phyloP scores from a whole-genome alignment of 2,329 filamentous ascomycete genomes.

The Aspergillus costaricaensis region DNA sequence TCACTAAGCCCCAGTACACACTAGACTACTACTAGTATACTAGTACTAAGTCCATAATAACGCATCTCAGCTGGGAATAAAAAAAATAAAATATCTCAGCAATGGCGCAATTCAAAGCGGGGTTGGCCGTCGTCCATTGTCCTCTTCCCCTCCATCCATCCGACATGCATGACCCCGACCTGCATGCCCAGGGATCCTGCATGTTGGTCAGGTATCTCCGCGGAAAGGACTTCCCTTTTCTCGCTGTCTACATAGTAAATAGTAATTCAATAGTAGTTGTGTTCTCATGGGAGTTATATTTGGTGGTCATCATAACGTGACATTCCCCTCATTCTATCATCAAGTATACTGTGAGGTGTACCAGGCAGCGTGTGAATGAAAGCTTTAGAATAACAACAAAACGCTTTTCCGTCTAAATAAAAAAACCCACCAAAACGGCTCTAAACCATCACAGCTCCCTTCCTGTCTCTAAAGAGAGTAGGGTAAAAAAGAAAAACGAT shows the following conservation, averaged over 20 bases:
- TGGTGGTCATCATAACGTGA: neutral
- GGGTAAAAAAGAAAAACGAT: neutral
- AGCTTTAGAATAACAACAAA: neutral
- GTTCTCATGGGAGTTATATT: too few species aligned
- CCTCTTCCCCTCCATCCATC: slow-evolving; percentile 2
- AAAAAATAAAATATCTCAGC: too few species aligned
- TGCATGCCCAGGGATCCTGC: slow-evolving; percentile 1
- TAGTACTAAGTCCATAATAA: neutral
- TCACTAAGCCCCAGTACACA: neutral
- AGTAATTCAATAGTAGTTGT: too few species aligned
- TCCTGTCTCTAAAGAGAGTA: neutral
- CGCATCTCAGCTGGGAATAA: too few species aligned
- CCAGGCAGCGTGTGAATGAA: neutral
- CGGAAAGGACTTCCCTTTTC: neutral
- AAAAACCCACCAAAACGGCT: neutral
- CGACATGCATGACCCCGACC: neutral
- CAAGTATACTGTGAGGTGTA: neutral
- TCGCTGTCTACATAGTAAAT: too few species aligned
- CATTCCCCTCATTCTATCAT: neutral
- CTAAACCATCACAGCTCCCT: neutral
- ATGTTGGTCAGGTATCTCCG: slow-evolving; percentile 2
- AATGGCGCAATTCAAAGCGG: slow-evolving; percentile 2
- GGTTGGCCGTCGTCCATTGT: neutral
- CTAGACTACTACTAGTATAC: neutral
- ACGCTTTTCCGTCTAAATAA: neutral